Evolutionary conservation across 805 yeast species (phyloP), one percentile per base, ranked within the genome.

Genomic region (Ascoidea asiatica): DNA sequence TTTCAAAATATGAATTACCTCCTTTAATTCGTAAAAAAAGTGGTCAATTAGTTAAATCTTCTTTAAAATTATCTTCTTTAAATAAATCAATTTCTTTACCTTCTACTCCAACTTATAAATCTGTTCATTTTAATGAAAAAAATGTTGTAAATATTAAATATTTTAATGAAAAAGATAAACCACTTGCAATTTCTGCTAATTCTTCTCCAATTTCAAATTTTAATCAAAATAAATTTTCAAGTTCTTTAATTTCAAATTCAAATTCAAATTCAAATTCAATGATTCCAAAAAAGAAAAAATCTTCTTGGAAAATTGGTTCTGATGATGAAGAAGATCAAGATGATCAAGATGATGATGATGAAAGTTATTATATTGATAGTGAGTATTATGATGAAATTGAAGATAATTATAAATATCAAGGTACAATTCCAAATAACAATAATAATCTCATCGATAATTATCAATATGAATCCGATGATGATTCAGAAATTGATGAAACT

Each of bases 21-120:
- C 66, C 67, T 3, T 61, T 84, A 44, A 73, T 86, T 3, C 77
- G 94, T 42, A 89, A 88, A 59, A 88, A 88, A 59, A 76, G 87
- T 1, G 96, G 95, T n/a, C 95, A 87, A 56, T 64, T 83, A 39
- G 81, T 86, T 40, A 84, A 84, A 56, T 76, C 89, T 2, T 79
- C 85, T 13, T 66, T 86, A 45, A 81, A 80, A 55, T 43, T 67
- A 43, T 53, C 61, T 18, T 53, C 67, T 8, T 58, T 66, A n/a
- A 59, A 56, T 18, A 43, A 56, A 29, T 59, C 69, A 13, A 64
- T 58, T 50, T 72, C 78, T 1, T 56, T 73, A 46, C 80, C 80
- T 1, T 53, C 70, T 1, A 67, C 73, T 7, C 88, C 83, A 18
- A 73, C 77, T 2, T 72, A 76, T 52, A 80, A 79, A 56, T 82